A percentile compares a stretch with the other conserved stretches of the same genome.
Conservation (phyloP, 441 rosid species). For the Populus hybrid region DNA sequence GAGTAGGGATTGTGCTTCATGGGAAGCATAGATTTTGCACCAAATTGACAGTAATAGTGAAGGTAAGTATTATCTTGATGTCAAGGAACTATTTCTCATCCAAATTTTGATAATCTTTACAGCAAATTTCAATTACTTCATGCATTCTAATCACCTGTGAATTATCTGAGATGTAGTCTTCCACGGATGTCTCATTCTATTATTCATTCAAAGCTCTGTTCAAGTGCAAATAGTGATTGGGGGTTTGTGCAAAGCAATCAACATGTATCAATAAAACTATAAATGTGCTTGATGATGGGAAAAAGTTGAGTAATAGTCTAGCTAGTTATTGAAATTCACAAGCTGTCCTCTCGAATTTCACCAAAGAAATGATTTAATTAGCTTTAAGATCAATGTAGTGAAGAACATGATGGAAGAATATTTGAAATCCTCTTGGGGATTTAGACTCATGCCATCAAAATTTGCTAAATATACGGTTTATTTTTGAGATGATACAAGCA, state of each 20-base stretch:
- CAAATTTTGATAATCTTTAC: background rate
- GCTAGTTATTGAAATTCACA: background rate
- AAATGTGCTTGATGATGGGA: background rate
- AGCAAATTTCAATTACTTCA: background rate
- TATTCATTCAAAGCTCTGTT: background rate
- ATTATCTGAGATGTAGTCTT: background rate
- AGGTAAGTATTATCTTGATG: slow-evolving; percentile 31
- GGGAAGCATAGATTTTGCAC: slow-evolving; percentile 53
- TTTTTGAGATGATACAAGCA: background rate
- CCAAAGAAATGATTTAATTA: background rate
- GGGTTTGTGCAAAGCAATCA: background rate
- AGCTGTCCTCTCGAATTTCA: background rate
- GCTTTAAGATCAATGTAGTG: background rate
- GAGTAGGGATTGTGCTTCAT: slow-evolving; percentile 60
- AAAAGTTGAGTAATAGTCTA: too few species aligned
- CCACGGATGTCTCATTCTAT: background rate
- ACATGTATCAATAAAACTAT: background rate
- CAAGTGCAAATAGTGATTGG: background rate
- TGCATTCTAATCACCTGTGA: background rate
- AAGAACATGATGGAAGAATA: background rate
- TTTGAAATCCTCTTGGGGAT: background rate
- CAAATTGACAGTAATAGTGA: slow-evolving; percentile 47
- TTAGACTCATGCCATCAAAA: background rate
- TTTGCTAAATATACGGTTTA: background rate
- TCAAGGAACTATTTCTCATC: background rate